These are phyloP conservation scores for Triticum monococcum DNA, from an alignment of 176 grass and related monocot genomes.

Conservation along the genomic window DNA sequence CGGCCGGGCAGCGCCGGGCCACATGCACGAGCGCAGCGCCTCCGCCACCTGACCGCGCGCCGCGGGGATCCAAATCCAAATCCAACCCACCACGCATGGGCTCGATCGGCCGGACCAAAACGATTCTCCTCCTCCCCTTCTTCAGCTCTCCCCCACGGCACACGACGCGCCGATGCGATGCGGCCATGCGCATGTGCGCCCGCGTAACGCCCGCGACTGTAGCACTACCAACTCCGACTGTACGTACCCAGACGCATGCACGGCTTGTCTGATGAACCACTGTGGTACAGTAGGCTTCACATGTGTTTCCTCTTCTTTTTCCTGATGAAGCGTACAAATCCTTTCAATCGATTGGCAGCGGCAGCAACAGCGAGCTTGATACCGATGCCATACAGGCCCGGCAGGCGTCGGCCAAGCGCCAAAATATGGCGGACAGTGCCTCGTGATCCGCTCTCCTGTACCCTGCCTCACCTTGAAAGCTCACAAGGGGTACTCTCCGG, in stretches of 20 bases:
- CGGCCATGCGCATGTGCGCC: neutral
- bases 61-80: neutral
- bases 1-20: conserved; percentile 23
- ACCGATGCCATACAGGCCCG: neutral
- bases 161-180: neutral
- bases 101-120: no score
- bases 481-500: no score
- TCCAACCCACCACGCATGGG: no score
- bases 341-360: neutral
- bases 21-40: conserved; percentile 8
- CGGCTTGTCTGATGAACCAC: no score
- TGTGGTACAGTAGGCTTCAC: neutral
- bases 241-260: neutral
- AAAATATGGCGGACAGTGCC: neutral
- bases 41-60: neutral
- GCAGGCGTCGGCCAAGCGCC: neutral
- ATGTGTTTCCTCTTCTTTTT: neutral
- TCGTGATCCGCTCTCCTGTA: neutral
- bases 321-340: no score
- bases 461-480: no score
- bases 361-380: neutral
- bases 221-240: no score
- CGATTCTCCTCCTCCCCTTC: no score
- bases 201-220: no score
- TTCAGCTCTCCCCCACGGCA: no score